These are phyloP conservation scores for Trypanosomatidae sp. DNA, from an alignment of 208 protist species.

Conservation along the genomic window DNA sequence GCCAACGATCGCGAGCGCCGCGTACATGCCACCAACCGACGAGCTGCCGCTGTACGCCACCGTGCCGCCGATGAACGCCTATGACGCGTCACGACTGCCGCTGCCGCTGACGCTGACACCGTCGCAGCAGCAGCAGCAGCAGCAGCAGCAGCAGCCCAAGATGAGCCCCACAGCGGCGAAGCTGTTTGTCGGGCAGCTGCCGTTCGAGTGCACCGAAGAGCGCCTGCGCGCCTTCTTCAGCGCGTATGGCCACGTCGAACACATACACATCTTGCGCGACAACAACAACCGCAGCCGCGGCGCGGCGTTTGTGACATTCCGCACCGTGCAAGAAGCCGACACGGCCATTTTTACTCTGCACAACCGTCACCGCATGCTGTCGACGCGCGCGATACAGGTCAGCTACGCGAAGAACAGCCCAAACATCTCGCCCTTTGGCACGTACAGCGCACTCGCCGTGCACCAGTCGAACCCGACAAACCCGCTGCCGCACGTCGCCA, in stretches of 20 bases:
- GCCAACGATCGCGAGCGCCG: too few relatives aligned
- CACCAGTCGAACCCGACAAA: slow-evolving; percentile 78
- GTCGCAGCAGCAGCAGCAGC: slow-evolving; percentile 6
- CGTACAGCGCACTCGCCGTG: slow-evolving; percentile 61
- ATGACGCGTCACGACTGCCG: too few relatives aligned
- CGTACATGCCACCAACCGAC: too few relatives aligned
- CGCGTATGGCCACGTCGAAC: slow-evolving; percentile 71
- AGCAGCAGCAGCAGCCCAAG: slow-evolving; percentile 18
- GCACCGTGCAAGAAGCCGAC: slow-evolving; percentile 67
- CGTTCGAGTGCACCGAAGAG: slow-evolving; percentile 76
- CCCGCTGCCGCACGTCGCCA: slow-evolving; percentile 64
- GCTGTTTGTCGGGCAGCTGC: slow-evolving; percentile 78
- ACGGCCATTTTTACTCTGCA: slow-evolving; percentile 83
- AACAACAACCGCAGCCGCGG: slow-evolving; percentile 70
- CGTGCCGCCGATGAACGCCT: too few relatives aligned
- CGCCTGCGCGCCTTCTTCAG: slow-evolving; percentile 71
- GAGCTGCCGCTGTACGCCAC: too few relatives aligned
- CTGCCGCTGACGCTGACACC: too few relatives aligned
- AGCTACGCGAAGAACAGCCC: slow-evolving; percentile 84
- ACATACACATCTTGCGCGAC: slow-evolving; percentile 81
- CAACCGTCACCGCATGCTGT: slow-evolving; percentile 81
- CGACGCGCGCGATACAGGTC: slow-evolving; percentile 79
- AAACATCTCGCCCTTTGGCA: slow-evolving; percentile 74
- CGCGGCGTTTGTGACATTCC: slow-evolving; percentile 76
- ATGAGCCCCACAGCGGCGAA: slow-evolving; percentile 34